Conservation (phyloP, 2,329 filamentous ascomycete species). For the Verticillium zaregamsianum region DNA sequence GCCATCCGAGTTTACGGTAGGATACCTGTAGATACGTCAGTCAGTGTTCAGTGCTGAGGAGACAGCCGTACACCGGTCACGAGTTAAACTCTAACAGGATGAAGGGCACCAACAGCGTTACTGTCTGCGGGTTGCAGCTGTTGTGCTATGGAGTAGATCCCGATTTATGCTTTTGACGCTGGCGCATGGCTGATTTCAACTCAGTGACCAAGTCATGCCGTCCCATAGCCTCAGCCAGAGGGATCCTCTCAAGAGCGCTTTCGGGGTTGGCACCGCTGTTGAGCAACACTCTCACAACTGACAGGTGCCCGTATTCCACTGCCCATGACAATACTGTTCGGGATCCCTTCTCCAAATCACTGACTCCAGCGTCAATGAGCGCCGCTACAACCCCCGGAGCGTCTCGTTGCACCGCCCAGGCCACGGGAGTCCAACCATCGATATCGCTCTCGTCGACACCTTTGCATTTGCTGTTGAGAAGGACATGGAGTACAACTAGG, state of each 20-base stretch:
- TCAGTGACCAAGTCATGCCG: not conserved
- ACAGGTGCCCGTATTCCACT: slow-evolving; percentile 25
- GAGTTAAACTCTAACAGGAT: not conserved
- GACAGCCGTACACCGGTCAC: too few relatives aligned
- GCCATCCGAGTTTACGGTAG: too few relatives aligned
- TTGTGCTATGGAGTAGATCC: not conserved
- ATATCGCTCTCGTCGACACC: slow-evolving; percentile 26
- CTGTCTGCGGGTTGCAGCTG: not conserved
- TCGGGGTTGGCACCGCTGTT: not conserved
- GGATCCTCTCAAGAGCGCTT: not conserved
- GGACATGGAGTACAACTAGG: slow-evolving; percentile 17
- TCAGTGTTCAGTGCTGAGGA: too few relatives aligned
- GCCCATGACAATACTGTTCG: slow-evolving; percentile 28
- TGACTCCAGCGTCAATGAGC: slow-evolving; percentile 19
- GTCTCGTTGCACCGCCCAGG: slow-evolving; percentile 25
- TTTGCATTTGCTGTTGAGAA: slow-evolving; percentile 21
- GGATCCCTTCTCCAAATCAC: slow-evolving; percentile 9
- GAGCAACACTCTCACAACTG: slow-evolving; percentile 16
- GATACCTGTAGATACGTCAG: too few relatives aligned
- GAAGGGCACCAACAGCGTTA: not conserved
- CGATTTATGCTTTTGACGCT: not conserved
- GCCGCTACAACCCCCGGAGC: slow-evolving; percentile 20
- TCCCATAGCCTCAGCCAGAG: not conserved
- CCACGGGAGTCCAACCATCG: slow-evolving; percentile 28
- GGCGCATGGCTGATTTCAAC: not conserved